Base-by-base conservation (phyloP, 371 early-diverging fungal species). In the Syncephalastrum contaminatum region DNA sequence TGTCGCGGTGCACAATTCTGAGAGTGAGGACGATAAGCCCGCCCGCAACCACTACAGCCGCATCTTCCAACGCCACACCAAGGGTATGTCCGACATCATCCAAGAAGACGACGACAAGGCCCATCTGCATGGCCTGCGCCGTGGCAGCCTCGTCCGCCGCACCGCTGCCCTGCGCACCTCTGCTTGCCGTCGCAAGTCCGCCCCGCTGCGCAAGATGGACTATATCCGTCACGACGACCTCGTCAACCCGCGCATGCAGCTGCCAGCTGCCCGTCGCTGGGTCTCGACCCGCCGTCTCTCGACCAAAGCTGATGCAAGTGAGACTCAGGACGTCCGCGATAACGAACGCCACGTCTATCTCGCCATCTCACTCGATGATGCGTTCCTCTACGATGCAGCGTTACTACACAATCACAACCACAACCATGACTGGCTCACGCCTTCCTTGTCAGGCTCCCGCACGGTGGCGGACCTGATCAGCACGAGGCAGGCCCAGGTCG, bases 141-240 rank as follows among this genome's bases (percentile, higher is more conserved):
- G 39, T 14, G 27, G 44, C 27, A 51, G 57, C 1, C 49, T 57
- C n/a, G 57, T 57, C 30, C 57, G 54, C 16, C 60, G 60, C 39
- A 42, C 47, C 39, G 24, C 58, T 21, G 22, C 25, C 10, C 25
- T 12, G 36, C 24, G 39, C 46, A 56, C 21, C 21, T 48, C 44
- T 40, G 44, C 15, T 10, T 30, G 4, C 16, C 22, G 14, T 43
- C 43, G 15, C 44, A 49, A 36, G 27, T 21, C n/a, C 13, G 48
- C 41, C 13, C 25, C 44, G 16, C 21, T 50, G 19, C 20, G 39
- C 43, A 41, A 42, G 16, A 56, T 36, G 41, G 62, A 56, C 16
- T 62, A 62, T 36, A 53, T 57, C 24, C 62, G 53, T 4, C 53
- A 62, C 15, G 62, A 62, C 45, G 62, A 56, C 15, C 15, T 62